These are phyloP conservation scores for Gnomoniopsis sp. DNA, from an alignment of 2,329 filamentous ascomycete species.

Conservation along the genomic window DNA sequence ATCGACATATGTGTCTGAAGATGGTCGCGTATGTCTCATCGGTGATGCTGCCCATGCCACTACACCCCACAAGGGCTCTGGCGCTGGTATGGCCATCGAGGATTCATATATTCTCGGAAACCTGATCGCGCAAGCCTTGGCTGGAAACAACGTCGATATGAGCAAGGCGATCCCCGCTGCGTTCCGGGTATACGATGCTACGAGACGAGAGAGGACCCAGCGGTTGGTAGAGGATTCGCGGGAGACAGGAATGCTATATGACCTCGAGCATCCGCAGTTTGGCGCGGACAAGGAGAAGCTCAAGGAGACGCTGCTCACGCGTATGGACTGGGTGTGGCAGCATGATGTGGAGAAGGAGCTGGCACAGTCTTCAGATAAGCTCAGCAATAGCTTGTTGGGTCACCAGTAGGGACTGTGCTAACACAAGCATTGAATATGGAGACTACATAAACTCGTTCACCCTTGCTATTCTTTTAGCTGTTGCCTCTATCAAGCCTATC, in stretches of 20 bases:
- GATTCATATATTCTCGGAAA: slow-evolving; percentile 19
- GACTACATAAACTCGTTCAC: background rate
- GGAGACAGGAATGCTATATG: slow-evolving; percentile 40
- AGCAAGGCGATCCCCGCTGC: slow-evolving; percentile 41
- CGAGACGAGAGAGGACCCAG: slow-evolving; percentile 45
- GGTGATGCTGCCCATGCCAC: slow-evolving; percentile 22
- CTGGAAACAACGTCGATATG: slow-evolving; percentile 20
- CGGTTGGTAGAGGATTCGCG: slow-evolving; percentile 48
- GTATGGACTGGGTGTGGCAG: slow-evolving; percentile 18
- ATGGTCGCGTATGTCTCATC: slow-evolving; percentile 17
- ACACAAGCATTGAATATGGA: background rate
- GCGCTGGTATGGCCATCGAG: slow-evolving; percentile 23
- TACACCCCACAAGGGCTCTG: slow-evolving; percentile 23
- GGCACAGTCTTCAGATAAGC: background rate
- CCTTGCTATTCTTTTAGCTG: background rate
- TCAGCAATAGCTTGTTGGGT: background rate
- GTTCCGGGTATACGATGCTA: slow-evolving; percentile 38
- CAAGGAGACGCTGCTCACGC: slow-evolving; percentile 13
- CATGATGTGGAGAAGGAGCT: slow-evolving; percentile 11
- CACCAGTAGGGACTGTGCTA: background rate
- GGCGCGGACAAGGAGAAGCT: slow-evolving; percentile 15
- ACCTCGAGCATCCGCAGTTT: slow-evolving; percentile 23
- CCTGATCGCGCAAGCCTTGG: slow-evolving; percentile 17
- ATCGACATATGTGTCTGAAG: slow-evolving; percentile 32
- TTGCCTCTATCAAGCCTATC: too few species aligned